phyloP scores from a whole-genome alignment of 768 basidiomycete species.

The Lentinula aciculospora region DNA sequence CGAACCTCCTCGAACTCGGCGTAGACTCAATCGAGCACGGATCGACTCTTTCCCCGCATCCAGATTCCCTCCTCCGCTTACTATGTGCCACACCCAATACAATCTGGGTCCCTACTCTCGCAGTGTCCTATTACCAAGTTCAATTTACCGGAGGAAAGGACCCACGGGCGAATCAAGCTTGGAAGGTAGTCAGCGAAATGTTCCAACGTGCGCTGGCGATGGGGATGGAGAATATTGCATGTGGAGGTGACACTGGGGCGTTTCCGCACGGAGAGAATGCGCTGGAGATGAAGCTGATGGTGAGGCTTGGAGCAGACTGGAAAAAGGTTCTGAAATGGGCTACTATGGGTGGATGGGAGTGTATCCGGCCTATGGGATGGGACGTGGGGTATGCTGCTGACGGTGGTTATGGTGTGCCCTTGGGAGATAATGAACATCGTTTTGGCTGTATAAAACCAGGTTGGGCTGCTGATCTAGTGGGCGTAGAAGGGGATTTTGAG shows the following conservation, averaged over 20 bases:
- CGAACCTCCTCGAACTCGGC: slow-evolving; percentile 29
- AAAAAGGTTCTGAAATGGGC: slow-evolving; percentile 49
- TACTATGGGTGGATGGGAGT: slow-evolving; percentile 55
- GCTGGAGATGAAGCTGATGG: slow-evolving; percentile 58
- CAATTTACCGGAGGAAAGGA: slow-evolving; percentile 8
- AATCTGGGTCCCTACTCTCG: slow-evolving; percentile 57
- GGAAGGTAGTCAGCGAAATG: slow-evolving; percentile 30
- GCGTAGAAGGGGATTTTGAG: slow-evolving; percentile 32
- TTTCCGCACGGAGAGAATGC: slow-evolving; percentile 59
- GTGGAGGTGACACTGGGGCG: slow-evolving; percentile 61
- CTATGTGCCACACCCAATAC: slow-evolving; percentile 22
- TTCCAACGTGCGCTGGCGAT: slow-evolving; percentile 41
- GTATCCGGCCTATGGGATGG: slow-evolving; percentile 42
- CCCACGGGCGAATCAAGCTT: slow-evolving; percentile 17
- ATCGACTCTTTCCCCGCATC: slow-evolving; percentile 20
- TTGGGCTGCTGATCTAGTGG: slow-evolving; percentile 50
- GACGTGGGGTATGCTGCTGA: slow-evolving; percentile 25
- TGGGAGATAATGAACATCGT: slow-evolving; percentile 45
- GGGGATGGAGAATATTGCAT: slow-evolving; percentile 45
- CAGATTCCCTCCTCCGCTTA: slow-evolving; percentile 17
- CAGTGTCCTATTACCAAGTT: slow-evolving; percentile 35
- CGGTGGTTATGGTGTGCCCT: slow-evolving; percentile 17
- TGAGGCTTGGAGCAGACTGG: slow-evolving; percentile 47
- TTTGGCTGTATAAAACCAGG: slow-evolving; percentile 50
- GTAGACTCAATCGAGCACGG: slow-evolving; percentile 61